Evolutionary conservation across 2,329 filamentous ascomycete species (phyloP), one percentile per base, ranked within the genome.

Genomic region (Penicillium sp.): DNA sequence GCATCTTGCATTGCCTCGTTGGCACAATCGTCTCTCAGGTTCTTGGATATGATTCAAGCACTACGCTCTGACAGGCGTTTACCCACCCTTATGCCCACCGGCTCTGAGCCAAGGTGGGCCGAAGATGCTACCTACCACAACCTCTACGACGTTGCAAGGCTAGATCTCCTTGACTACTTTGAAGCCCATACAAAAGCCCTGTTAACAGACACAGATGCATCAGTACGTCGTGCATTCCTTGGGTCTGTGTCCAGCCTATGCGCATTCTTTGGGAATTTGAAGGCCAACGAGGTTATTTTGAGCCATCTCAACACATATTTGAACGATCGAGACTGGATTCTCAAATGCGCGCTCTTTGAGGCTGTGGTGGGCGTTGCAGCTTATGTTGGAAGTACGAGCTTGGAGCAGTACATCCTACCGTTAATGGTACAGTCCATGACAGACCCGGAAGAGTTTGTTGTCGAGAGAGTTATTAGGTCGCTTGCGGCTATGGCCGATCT

Each of bases 231-330:
- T 63, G 93, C 95, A 1, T 97, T 99, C 72, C 81, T 99, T 49
- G 90, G 90, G 8, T 98, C 95, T 7, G 93, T 99, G 0, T 90
- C 93, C 0, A 91, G 93, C 65, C 83, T 99, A 1, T 99, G 95
- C 74, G 88, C 97, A 67, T 98, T 99, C 77, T 98, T 99, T 68
- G 93, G 92, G 3, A 93, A 91, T 64, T 86, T 89, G n/a, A 90
- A 93, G 71, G 91, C 94, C 1, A 97, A 96, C 74, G 95, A 99
- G 73, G 92, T 99, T n/a, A 89, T 99, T 17, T 82, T 99, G 23
- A 96, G 93, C 35, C 95, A 99, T 78, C 82, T 99, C 30, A 98
- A 98, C 73, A 99, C 95, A 0, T 99, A 99, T 71, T 81, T 99
- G 8, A 99, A 99, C 68, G 95, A 98, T 70, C 88, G 90, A 47